Evolutionary conservation across 2,329 filamentous ascomycete species (phyloP).

Genomic region (Colletotrichum abscissum): DNA sequence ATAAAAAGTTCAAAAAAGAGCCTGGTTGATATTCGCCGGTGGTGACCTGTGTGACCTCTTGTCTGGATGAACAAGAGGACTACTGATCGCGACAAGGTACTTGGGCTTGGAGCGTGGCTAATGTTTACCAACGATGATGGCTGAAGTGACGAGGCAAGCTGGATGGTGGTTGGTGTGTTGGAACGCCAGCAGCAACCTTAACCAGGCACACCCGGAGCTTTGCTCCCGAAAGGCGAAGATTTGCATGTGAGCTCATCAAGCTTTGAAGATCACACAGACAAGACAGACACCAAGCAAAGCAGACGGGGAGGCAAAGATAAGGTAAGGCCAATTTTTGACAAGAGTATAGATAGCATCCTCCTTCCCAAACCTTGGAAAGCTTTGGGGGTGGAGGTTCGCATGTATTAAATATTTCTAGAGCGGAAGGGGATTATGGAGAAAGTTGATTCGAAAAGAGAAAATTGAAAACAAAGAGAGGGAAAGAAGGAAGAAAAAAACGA

Average conservation of each 20-base stretch:
- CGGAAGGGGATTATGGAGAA: constrained; percentile 1
- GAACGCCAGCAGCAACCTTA: constrained; percentile 30
- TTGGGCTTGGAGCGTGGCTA: constrained; percentile 1
- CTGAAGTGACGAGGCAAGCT: constrained; percentile 6
- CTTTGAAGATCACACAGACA: constrained; percentile 32
- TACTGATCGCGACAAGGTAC: constrained; percentile 1
- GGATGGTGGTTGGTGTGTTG: constrained; percentile 2
- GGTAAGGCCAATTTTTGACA: not conserved
- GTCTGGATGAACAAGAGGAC: constrained; percentile 7
- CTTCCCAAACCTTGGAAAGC: not conserved
- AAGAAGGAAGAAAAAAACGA: constrained; percentile 28
- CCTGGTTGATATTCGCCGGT: constrained; percentile 6
- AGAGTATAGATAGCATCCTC: not conserved
- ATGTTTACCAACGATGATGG: constrained; percentile 13
- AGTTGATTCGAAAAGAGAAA: not conserved
- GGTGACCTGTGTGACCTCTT: constrained; percentile 20
- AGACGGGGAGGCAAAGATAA: not conserved
- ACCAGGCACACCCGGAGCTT: constrained; percentile 26
- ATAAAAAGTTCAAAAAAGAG: constrained; percentile 17
- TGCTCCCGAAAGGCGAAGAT: constrained; percentile 31
- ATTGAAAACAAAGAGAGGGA: not conserved
- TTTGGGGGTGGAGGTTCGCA: not conserved
- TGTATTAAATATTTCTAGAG: constrained; percentile 25
- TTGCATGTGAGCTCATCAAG: constrained; percentile 36
- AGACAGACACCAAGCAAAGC: constrained; percentile 17